Evolutionary conservation across 352 stramenopile species (phyloP).

Genomic region (Globisporangium polare): DNA sequence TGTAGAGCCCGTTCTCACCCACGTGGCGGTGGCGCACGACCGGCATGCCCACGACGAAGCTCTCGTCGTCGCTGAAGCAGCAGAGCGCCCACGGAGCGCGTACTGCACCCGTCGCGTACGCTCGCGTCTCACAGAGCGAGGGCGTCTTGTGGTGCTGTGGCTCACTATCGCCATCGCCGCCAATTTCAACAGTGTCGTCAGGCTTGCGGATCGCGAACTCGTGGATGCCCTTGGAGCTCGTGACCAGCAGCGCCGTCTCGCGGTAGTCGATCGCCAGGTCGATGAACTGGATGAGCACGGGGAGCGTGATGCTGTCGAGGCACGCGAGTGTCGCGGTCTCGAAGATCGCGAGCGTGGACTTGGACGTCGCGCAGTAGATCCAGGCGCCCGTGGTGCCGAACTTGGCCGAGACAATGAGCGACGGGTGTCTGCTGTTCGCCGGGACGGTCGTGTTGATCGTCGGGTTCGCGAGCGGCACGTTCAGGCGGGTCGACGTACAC

Average conservation of each 20-base stretch:
- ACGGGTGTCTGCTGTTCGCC: slow-evolving; percentile 49
- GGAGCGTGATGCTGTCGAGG: slow-evolving; percentile 41
- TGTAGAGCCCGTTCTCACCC: slow-evolving; percentile 77
- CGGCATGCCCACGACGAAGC: slow-evolving; percentile 69
- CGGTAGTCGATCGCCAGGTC: slow-evolving; percentile 53
- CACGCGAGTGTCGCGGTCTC: slow-evolving; percentile 43
- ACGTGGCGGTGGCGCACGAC: slow-evolving; percentile 78
- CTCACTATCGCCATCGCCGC: not conserved
- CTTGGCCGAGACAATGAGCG: slow-evolving; percentile 43
- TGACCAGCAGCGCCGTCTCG: slow-evolving; percentile 51
- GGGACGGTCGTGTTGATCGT: slow-evolving; percentile 46
- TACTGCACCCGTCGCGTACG: slow-evolving; percentile 67
- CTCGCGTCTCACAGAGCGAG: slow-evolving; percentile 37
- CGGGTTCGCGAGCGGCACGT: slow-evolving; percentile 43
- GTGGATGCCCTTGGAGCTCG: slow-evolving; percentile 75
- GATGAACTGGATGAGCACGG: slow-evolving; percentile 62
- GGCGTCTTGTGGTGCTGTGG: slow-evolving; percentile 5
- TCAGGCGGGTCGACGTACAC: slow-evolving; percentile 24
- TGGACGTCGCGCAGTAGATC: slow-evolving; percentile 71
- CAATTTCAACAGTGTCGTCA: not conserved
- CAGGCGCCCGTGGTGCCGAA: slow-evolving; percentile 47
- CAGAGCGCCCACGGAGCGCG: slow-evolving; percentile 70
- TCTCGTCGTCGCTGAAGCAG: slow-evolving; percentile 58
- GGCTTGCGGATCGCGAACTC: slow-evolving; percentile 32
- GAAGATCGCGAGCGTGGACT: slow-evolving; percentile 58